phyloP scores from a whole-genome alignment of 768 basidiomycete species.

The Lactarius akahatsu region DNA sequence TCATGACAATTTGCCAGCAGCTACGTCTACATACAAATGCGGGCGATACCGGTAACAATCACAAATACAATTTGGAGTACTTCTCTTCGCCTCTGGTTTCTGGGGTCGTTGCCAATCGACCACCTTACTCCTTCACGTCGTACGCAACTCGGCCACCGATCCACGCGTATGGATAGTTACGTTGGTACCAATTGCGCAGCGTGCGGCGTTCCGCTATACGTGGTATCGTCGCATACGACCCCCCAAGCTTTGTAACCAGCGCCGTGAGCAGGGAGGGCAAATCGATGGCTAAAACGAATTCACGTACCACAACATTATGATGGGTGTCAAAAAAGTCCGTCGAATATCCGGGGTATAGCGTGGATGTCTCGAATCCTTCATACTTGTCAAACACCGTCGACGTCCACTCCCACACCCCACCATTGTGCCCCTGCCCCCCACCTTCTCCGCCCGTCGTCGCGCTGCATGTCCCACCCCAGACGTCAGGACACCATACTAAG shows the following conservation, averaged over 20 bases:
- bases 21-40: neutral
- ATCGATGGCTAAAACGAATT: neutral
- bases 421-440: conserved; percentile 73
- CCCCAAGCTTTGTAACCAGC: conserved; percentile 64
- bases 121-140: conserved; percentile 35
- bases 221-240: conserved; percentile 84
- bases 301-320: conserved; percentile 84
- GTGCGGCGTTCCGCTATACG: conserved; percentile 72
- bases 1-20: neutral
- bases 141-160: conserved; percentile 71
- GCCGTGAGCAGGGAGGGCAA: conserved; percentile 19
- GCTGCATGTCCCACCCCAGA: conserved; percentile 37
- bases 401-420: conserved; percentile 99
- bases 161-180: conserved; percentile 89
- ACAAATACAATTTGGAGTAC: neutral
- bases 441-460: conserved; percentile 62
- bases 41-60: neutral
- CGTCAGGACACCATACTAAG: conserved; percentile 10
- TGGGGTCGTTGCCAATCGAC: neutral
- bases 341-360: conserved; percentile 88
- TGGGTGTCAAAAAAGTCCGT: conserved; percentile 88
- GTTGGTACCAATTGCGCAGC: conserved; percentile 89
- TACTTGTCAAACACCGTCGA: conserved; percentile 68
- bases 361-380: conserved; percentile 74
- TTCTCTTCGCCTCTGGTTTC: neutral